phyloP scores from a whole-genome alignment of 2,329 filamentous ascomycete genomes.

The Diplodia corticola region DNA sequence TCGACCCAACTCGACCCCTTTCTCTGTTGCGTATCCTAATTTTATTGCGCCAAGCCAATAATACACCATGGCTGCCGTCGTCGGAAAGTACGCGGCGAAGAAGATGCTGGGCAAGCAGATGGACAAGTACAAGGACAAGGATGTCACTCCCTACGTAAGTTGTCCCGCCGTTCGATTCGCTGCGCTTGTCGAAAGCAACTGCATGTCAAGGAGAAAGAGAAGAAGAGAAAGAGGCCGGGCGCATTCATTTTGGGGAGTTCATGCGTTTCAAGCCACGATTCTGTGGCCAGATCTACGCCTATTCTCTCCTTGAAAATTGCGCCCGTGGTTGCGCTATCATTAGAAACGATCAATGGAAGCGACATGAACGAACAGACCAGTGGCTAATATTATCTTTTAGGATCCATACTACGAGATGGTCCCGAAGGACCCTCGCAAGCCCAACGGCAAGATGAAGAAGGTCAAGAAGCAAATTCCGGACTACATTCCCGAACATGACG shows the following conservation, averaged over 20 bases:
- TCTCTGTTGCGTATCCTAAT: slow-evolving; percentile 10
- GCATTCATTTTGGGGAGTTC: background rate
- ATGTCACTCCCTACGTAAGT: slow-evolving; percentile 44
- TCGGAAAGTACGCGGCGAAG: slow-evolving; percentile 53
- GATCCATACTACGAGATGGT: slow-evolving; percentile 89
- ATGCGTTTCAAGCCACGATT: background rate
- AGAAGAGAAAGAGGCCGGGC: background rate
- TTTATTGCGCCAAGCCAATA: slow-evolving; percentile 17
- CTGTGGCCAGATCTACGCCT: background rate
- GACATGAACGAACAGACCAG: background rate
- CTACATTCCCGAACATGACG: slow-evolving; percentile 81
- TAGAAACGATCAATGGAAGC: background rate
- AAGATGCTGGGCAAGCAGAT: slow-evolving; percentile 51
- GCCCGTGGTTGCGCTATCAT: background rate
- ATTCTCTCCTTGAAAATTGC: background rate
- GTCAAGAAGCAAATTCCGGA: slow-evolving; percentile 80
- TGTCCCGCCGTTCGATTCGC: background rate
- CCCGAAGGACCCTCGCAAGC: slow-evolving; percentile 63
- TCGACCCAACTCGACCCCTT: background rate
- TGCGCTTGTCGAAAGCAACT: background rate
- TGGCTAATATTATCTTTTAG: slow-evolving; percentile 47
- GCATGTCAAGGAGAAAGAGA: background rate
- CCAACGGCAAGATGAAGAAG: slow-evolving; percentile 73
- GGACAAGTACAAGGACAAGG: slow-evolving; percentile 49
- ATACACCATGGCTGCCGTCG: slow-evolving; percentile 45